Conservation (phyloP, 345 rosid genomes). For the Aegle marmelos region DNA sequence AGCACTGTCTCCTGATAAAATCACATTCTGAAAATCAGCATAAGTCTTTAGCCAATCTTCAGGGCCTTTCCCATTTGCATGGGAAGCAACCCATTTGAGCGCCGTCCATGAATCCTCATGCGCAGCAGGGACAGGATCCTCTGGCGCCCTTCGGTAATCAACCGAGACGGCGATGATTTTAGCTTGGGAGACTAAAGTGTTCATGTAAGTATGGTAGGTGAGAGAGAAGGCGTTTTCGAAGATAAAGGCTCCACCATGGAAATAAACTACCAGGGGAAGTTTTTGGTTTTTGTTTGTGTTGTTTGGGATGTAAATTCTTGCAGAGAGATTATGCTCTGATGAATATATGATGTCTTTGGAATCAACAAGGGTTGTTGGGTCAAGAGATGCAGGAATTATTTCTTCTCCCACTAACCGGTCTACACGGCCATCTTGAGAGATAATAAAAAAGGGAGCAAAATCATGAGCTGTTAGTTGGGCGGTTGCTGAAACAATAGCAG, state of each 20-base stretch:
- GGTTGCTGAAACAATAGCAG: slow-evolving; percentile 5
- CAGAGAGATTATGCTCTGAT: slow-evolving; percentile 11
- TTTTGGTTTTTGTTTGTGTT: slow-evolving; percentile 14
- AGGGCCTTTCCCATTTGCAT: slow-evolving; percentile 22
- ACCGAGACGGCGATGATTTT: slow-evolving; percentile 28
- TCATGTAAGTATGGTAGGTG: slow-evolving; percentile 28
- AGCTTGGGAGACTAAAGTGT: slow-evolving; percentile 21
- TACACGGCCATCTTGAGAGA: slow-evolving; percentile 53
- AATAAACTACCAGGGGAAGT: slow-evolving; percentile 40
- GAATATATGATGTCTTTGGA: slow-evolving; percentile 43
- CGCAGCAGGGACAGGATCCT: slow-evolving; percentile 29
- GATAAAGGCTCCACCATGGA: slow-evolving; percentile 38
- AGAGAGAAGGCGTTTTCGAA: slow-evolving; percentile 21
- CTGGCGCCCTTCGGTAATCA: slow-evolving; percentile 34
- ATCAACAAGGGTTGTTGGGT: slow-evolving; percentile 38
- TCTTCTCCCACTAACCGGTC: slow-evolving; percentile 36
- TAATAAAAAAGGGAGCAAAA: slow-evolving; percentile 25
- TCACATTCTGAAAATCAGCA: slow-evolving; percentile 27
- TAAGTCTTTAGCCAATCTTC: slow-evolving; percentile 31
- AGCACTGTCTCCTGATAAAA: slow-evolving; percentile 39
- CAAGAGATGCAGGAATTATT: slow-evolving; percentile 34
- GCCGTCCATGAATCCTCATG: slow-evolving; percentile 39
- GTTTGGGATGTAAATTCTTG: slow-evolving; percentile 42
- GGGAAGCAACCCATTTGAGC: slow-evolving; percentile 35
- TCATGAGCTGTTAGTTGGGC: slow-evolving; percentile 32